Conservation (phyloP, 1,284 basidiomycete species). For the Puccinia polysora region DNA sequence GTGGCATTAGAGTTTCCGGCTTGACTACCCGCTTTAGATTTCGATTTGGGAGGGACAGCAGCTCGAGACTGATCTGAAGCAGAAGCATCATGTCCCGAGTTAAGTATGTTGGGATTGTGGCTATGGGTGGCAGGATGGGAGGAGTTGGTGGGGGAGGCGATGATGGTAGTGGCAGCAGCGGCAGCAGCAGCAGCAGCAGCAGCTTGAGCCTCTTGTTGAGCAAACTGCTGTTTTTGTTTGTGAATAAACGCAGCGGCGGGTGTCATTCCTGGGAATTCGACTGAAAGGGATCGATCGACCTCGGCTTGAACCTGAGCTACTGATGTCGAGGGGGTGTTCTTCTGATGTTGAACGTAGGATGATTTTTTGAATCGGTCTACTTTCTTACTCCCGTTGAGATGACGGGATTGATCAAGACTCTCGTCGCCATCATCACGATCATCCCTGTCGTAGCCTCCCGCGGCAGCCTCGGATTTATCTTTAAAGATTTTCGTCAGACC, state of each 20-base stretch:
- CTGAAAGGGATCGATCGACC: conserved; percentile 61
- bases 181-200: conserved; percentile 51
- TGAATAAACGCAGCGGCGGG: conserved; percentile 86
- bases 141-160: no score
- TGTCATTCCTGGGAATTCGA: conserved; percentile 67
- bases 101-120: no score
- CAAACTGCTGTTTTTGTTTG: conserved; percentile 61
- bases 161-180: no score
- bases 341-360: conserved; percentile 53
- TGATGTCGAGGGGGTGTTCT: conserved; percentile 67
- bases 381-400: conserved; percentile 20
- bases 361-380: conserved; percentile 52
- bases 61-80: no score
- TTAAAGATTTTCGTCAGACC: conserved; percentile 36
- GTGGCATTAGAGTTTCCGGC: not conserved
- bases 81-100: no score
- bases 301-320: conserved; percentile 82
- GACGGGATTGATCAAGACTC: conserved; percentile 51
- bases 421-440: conserved; percentile 56
- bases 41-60: no score
- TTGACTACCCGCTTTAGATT: not conserved
- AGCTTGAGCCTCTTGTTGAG: conserved; percentile 56
- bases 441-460: conserved; percentile 60
- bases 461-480: conserved; percentile 69
- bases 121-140: no score